phyloP scores from a whole-genome alignment of 2,329 filamentous ascomycete species.

The Trichoderma simmonsii region DNA sequence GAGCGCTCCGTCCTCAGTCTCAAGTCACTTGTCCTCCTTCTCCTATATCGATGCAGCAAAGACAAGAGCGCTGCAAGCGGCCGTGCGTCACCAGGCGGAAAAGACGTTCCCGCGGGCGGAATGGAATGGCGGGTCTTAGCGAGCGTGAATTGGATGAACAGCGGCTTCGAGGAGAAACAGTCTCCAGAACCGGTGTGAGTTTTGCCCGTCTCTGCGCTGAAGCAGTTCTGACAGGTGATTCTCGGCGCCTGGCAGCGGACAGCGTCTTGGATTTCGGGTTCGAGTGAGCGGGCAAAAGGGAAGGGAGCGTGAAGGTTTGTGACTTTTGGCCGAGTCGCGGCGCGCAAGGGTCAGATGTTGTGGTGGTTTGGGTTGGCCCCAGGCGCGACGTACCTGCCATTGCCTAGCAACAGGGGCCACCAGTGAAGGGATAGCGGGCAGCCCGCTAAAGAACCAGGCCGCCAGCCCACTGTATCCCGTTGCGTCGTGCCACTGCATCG shows the following conservation, averaged over 20 bases:
- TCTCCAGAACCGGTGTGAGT: background rate
- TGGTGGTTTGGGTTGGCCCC: conserved; percentile 18
- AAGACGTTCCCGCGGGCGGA: background rate
- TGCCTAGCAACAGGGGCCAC: conserved; percentile 27
- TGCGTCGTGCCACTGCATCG: background rate
- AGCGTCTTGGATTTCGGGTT: background rate
- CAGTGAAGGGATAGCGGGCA: background rate
- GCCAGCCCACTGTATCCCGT: background rate
- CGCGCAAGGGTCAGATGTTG: conserved; percentile 18
- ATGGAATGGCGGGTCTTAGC: conserved; percentile 19
- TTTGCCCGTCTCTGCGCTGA: background rate
- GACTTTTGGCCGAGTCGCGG: conserved; percentile 13
- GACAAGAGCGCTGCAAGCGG: conserved; percentile 1
- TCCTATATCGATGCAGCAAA: background rate
- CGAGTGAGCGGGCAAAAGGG: background rate
- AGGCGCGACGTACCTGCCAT: conserved; percentile 16
- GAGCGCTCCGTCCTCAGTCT: background rate
- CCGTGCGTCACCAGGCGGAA: background rate
- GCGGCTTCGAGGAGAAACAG: background rate
- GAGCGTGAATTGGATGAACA: conserved; percentile 12
- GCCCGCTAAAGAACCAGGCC: background rate
- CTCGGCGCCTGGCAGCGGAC: background rate
- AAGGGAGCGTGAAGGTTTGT: conserved; percentile 3
- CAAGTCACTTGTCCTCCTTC: background rate
- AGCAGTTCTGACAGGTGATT: background rate